Percentiles rank a stretch among this genome's conserved stretches.
phyloP scores from a whole-genome alignment of 169 alveolate species.

The Babesia caballi region DNA sequence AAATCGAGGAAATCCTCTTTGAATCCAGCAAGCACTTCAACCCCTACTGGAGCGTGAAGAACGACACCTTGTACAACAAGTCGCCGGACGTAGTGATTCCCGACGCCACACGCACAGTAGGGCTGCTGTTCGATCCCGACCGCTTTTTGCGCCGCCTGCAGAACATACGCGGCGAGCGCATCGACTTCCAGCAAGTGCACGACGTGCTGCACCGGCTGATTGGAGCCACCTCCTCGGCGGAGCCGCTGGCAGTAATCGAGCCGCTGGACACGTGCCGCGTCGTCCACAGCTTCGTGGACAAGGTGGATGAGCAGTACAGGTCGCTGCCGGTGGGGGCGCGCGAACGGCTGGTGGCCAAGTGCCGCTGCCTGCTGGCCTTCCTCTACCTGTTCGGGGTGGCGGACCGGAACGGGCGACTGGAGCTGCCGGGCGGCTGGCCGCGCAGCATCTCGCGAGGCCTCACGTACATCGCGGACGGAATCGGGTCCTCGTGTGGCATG shows the following conservation, averaged over 20 bases:
- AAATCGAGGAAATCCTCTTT: conserved; percentile 59
- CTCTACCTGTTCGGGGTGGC: conserved; percentile 78
- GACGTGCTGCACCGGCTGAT: conserved; percentile 32
- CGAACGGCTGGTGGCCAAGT: conserved; percentile 26
- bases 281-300: conserved; percentile 6
- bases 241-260: background rate
- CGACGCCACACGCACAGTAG: background rate
- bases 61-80: conserved; percentile 51
- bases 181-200: conserved; percentile 35
- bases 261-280: background rate
- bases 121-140: conserved; percentile 48
- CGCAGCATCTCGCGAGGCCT: conserved; percentile 73
- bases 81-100: conserved; percentile 2
- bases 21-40: conserved; percentile 39
- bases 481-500: conserved; percentile 76
- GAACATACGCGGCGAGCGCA: conserved; percentile 32
- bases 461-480: conserved; percentile 69
- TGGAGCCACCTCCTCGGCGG: background rate
- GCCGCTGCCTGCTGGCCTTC: conserved; percentile 76
- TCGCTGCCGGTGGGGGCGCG: conserved; percentile 17
- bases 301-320: conserved; percentile 43
- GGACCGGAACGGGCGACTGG: conserved; percentile 68
- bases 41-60: conserved; percentile 56
- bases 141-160: conserved; percentile 13
- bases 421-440: conserved; percentile 85